Percentiles rank a stretch among this genome's conserved stretches.
Evolutionary conservation across 768 basidiomycete genomes (phyloP).

Genomic region (Erythrobasidium yunnanense): DNA sequence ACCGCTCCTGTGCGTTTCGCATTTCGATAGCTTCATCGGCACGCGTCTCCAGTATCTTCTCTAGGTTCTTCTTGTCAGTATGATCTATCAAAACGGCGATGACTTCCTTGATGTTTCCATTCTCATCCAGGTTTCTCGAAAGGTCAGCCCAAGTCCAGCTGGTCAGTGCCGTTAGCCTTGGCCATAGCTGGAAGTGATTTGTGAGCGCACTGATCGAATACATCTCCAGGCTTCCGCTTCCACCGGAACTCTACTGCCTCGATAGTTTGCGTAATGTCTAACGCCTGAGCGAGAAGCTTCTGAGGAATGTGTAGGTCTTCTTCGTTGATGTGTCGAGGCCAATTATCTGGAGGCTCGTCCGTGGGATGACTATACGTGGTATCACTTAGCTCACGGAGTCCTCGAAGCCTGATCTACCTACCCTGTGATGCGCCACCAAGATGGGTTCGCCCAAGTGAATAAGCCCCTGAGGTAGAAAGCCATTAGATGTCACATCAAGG

Average conservation of each 20-base stretch:
- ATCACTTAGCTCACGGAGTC: constrained; percentile 2
- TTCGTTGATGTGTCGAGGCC: neutral
- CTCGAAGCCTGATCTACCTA: too few relatives aligned
- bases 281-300: neutral
- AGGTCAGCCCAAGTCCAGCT: constrained; percentile 16
- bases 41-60: neutral
- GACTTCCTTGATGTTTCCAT: neutral
- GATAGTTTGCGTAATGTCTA: neutral
- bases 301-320: neutral
- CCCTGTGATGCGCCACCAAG: too few relatives aligned
- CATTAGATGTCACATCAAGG: too few relatives aligned
- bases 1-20: constrained; percentile 16
- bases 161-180: neutral
- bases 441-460: too few relatives aligned
- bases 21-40: constrained; percentile 23
- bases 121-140: neutral
- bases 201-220: neutral
- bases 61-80: constrained; percentile 16
- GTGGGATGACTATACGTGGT: neutral
- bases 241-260: constrained; percentile 13
- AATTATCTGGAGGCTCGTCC: neutral
- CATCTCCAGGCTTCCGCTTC: neutral
- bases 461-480: too few relatives aligned
- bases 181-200: neutral
- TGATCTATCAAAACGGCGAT: constrained; percentile 9